phyloP scores from a whole-genome alignment of 306 rosid species.

The Quercus wislizeni region DNA sequence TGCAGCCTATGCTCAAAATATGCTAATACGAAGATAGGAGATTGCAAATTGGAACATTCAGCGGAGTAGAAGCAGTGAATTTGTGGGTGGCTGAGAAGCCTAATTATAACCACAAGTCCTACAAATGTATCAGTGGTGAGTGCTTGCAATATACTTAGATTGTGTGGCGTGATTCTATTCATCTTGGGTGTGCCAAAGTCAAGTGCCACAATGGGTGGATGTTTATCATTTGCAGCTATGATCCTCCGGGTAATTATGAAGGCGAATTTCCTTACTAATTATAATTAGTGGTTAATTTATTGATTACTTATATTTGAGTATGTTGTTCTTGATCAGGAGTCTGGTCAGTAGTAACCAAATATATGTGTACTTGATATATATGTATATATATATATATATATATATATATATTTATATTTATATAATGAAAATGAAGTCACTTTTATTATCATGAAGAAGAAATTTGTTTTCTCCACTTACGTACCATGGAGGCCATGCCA shows the following conservation, averaged over 20 bases:
- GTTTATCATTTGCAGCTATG: slow-evolving; percentile 21
- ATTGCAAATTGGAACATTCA: slow-evolving; percentile 63
- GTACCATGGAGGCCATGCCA: no score
- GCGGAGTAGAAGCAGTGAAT: slow-evolving; percentile 38
- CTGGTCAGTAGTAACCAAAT: not conserved
- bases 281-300: not conserved
- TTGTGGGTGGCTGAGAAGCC: slow-evolving; percentile 59
- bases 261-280: slow-evolving; percentile 6
- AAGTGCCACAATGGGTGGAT: slow-evolving; percentile 1
- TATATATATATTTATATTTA: no score
- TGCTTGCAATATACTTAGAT: slow-evolving; percentile 25
- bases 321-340: no score
- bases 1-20: slow-evolving; percentile 48
- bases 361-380: no score
- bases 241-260: not conserved
- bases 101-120: slow-evolving; percentile 25
- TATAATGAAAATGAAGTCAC: no score
- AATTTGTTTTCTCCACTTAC: no score
- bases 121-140: not conserved
- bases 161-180: slow-evolving; percentile 7
- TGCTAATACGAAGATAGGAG: slow-evolving; percentile 3
- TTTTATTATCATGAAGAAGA: no score
- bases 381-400: no score
- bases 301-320: no score
- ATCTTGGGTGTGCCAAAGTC: slow-evolving; percentile 13